phyloP scores from a whole-genome alignment of 1,139 yeast genomes.

The Taphrina flavorubra region DNA sequence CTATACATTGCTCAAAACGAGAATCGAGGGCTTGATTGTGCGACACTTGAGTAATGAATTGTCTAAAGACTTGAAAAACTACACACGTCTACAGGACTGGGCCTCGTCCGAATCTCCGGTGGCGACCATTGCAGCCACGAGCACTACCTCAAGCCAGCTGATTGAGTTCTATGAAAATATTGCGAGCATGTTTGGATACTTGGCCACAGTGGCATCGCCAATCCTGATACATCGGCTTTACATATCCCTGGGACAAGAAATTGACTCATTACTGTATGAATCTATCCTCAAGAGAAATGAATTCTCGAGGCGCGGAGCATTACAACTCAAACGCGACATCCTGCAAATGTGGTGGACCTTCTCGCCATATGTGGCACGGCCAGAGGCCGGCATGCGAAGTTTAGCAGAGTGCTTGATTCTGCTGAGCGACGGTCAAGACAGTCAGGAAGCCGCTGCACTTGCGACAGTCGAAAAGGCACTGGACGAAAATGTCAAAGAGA shows the following conservation, averaged over 20 bases:
- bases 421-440: conserved; percentile 14
- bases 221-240: conserved; percentile 28
- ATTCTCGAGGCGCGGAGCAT: conserved; percentile 39
- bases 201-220: conserved; percentile 31
- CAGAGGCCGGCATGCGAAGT: conserved; percentile 36
- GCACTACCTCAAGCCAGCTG: conserved; percentile 28
- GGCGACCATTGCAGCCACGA: conserved; percentile 23
- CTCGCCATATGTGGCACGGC: conserved; percentile 33
- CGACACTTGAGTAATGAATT: conserved; percentile 61
- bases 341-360: conserved; percentile 40
- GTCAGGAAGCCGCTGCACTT: conserved; percentile 6
- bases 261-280: conserved; percentile 24
- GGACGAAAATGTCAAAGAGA: not conserved
- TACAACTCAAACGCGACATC: conserved; percentile 41
- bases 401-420: conserved; percentile 9
- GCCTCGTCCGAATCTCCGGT: conserved; percentile 17
- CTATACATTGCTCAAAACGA: conserved; percentile 51
- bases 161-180: conserved; percentile 30
- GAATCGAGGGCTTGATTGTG: conserved; percentile 55
- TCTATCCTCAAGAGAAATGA: conserved; percentile 31
- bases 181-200: conserved; percentile 26
- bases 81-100: conserved; percentile 22
- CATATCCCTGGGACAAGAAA: conserved; percentile 22
- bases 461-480: not conserved
- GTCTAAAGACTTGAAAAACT: conserved; percentile 48